Evolutionary conservation across 495 filamentous ascomycete genomes (phyloP).

Genomic region (Cenococcum geophilum): DNA sequence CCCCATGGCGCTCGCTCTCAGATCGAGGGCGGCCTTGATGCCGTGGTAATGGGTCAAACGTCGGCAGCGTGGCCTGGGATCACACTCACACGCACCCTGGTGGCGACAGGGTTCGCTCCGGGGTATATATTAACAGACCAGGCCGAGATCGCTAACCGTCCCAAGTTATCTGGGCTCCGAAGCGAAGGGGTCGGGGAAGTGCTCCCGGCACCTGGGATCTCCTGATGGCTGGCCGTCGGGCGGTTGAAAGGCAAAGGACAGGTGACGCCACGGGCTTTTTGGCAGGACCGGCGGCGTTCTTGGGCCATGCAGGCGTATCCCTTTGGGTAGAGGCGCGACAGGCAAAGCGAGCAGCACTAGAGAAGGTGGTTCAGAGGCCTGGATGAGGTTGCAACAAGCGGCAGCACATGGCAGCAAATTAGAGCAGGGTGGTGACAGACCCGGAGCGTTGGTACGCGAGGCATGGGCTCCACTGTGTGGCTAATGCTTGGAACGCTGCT

Average conservation of each 20-base stretch:
- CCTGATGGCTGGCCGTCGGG: not conserved
- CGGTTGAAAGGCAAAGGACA: conserved; percentile 3
- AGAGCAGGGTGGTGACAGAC: conserved; percentile 12
- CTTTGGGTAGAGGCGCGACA: not conserved
- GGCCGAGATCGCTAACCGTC: not conserved
- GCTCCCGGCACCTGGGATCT: not conserved
- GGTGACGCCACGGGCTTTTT: conserved; percentile 1
- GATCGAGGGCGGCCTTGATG: not conserved
- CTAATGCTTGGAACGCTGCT: not conserved
- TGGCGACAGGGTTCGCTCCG: not conserved
- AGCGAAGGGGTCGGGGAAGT: not conserved
- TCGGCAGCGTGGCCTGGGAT: not conserved
- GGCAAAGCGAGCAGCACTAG: not conserved
- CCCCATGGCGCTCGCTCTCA: not conserved
- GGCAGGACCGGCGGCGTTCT: not conserved
- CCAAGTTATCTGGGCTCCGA: not conserved
- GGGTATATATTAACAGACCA: not conserved
- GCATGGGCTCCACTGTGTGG: not conserved
- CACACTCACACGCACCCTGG: not conserved
- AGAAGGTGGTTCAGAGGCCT: conserved; percentile 2
- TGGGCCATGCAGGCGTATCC: not conserved
- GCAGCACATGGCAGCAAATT: conserved; percentile 10
- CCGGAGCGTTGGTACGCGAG: not conserved
- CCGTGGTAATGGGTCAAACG: conserved; percentile 7
- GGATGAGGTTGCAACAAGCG: conserved; percentile 3